Percentiles rank a stretch among this genome's conserved stretches.
These are phyloP conservation scores for Nothophaeocryptopus gaeumannii DNA, from an alignment of 2,329 filamentous ascomycete species.

Conservation along the genomic window DNA sequence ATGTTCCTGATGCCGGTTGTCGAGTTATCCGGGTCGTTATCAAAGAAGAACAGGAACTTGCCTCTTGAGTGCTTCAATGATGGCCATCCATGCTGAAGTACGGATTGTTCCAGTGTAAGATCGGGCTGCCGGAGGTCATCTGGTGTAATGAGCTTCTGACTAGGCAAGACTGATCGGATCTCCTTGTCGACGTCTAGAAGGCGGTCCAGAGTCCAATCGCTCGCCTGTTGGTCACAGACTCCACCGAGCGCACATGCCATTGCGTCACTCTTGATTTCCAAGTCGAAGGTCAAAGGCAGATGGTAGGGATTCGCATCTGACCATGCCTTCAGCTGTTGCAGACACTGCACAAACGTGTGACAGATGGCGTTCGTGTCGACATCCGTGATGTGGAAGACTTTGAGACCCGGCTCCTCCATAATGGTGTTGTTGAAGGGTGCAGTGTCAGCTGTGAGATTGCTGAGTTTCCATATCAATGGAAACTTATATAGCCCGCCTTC, in stretches of 20 bases:
- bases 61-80: constrained; percentile 45
- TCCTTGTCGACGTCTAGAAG: constrained; percentile 48
- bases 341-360: constrained; percentile 47
- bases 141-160: constrained; percentile 45
- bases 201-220: constrained; percentile 44
- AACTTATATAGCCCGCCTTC: constrained; percentile 49
- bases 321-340: constrained; percentile 46
- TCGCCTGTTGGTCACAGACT: constrained; percentile 40
- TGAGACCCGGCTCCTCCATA: constrained; percentile 45
- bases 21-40: constrained; percentile 45
- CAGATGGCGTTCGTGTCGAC: constrained; percentile 48
- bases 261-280: constrained; percentile 49
- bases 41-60: constrained; percentile 52
- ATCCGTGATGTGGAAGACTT: constrained; percentile 53
- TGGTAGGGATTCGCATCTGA: constrained; percentile 43
- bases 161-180: constrained; percentile 45
- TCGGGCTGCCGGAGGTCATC: constrained; percentile 45
- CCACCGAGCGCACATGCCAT: constrained; percentile 35
- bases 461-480: constrained; percentile 43
- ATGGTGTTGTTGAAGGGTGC: constrained; percentile 41
- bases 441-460: constrained; percentile 38
- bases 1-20: constrained; percentile 34
- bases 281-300: constrained; percentile 50
- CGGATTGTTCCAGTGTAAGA: constrained; percentile 47
- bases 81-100: constrained; percentile 51